phyloP scores from a whole-genome alignment of 345 rosid genomes.

The Erodium maritimum region DNA sequence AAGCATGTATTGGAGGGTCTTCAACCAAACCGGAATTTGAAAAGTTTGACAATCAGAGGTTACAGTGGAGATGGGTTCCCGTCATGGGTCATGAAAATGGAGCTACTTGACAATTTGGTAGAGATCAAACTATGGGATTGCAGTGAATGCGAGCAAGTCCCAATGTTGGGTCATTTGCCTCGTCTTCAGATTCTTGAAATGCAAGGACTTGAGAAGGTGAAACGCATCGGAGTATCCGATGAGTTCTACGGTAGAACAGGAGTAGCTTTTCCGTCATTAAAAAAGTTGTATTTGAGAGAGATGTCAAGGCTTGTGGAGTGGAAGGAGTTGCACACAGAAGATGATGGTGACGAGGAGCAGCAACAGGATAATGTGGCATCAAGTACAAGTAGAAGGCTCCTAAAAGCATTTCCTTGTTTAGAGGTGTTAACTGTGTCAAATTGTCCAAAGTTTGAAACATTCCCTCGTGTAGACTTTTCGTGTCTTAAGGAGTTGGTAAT shows the following conservation, averaged over 20 bases:
- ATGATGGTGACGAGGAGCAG: no score
- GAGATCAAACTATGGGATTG: background rate
- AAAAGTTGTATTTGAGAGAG: no score
- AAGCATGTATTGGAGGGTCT: no score
- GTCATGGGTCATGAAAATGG: background rate
- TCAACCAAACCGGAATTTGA: no score
- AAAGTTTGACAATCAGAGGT: no score
- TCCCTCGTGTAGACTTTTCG: background rate
- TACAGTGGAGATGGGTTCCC: background rate
- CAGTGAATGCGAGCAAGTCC: background rate
- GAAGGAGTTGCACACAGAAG: no score
- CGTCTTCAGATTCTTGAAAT: background rate
- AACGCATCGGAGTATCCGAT: no score
- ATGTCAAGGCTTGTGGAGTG: no score
- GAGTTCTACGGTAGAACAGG: no score
- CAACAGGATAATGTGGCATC: no score
- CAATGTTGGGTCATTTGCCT: background rate
- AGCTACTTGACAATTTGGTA: background rate
- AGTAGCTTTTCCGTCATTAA: no score
- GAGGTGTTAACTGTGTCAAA: background rate
- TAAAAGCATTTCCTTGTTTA: background rate
- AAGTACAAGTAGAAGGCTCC: no score
- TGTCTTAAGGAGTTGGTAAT: background rate
- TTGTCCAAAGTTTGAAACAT: background rate
- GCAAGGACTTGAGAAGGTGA: background rate